Base-by-base conservation (phyloP, 352 stramenopile genomes). In the Peronospora destructor region DNA sequence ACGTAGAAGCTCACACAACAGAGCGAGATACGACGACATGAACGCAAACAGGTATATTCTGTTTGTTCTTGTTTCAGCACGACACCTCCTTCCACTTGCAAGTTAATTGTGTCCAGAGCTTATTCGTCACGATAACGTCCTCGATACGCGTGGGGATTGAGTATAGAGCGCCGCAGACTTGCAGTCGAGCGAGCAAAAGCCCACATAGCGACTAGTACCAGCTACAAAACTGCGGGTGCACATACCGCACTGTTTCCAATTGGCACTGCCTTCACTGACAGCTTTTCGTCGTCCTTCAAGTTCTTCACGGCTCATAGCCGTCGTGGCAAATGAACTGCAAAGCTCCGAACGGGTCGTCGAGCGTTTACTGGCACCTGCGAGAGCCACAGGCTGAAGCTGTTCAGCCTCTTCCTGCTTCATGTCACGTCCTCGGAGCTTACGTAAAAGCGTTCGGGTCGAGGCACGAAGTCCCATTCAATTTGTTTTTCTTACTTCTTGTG, bases 111-210 rank as follows among this genome's bases (percentile, higher is more conserved):
- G 37, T 49, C 26, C 26, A 26, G 16, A 28, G 28, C 40, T 59
- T 33, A 61, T 49, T 25, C 33, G 45, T 75, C 32, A 12, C 58
- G 57, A 56, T 68, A 70, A 40, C 61, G 61, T 49, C 61, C 49
- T 56, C 57, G 53, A 35, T 64, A 70, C 45, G 11, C 45, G 50
- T 3, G 61, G 52, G 11, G 61, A 67, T 2, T 70, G 53, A 50
- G 53, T 69, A 49, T 81, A 79, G 40, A 79, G 56, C 53, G 78
- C 73, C 16, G 76, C 71, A 21, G 78, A 85, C 64, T 83, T 89
- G 67, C 78, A 89, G 62, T 89, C 78, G 29, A 87, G 48, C 56
- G 78, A 89, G 56, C 78, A 89, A 45, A 80, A 84, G 53, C 66
- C 57, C 23, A 55, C 52, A 60, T 78, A 87, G 40, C 58, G 61